These are phyloP conservation scores for Entomortierella beljakovae DNA, from an alignment of 192 early-diverging fungal genomes.

Conservation along the genomic window DNA sequence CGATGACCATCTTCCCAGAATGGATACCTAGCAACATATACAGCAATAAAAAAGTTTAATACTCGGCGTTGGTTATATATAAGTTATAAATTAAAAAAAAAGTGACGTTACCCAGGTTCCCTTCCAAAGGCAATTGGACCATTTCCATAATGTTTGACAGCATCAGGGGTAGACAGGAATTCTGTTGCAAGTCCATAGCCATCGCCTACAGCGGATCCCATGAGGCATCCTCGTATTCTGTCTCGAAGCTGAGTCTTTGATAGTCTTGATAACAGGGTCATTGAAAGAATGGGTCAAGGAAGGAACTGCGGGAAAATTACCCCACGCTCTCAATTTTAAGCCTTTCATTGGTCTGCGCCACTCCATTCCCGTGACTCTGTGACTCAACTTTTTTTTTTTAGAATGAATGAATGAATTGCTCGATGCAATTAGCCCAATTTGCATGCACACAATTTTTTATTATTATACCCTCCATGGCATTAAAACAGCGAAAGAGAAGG, in stretches of 20 bases:
- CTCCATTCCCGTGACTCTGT: too few species aligned
- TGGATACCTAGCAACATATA: constrained; percentile 12
- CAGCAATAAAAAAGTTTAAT: background rate
- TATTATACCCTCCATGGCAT: constrained; percentile 9
- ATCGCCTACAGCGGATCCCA: constrained; percentile 68
- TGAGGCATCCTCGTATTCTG: constrained; percentile 34
- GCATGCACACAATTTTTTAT: background rate
- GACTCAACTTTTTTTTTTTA: too few species aligned
- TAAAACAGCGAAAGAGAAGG: constrained; percentile 44
- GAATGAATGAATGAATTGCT: too few species aligned
- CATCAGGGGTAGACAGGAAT: constrained; percentile 59
- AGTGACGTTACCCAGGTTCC: constrained; percentile 50
- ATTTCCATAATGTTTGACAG: constrained; percentile 58
- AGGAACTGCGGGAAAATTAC: too few species aligned
- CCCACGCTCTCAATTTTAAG: too few species aligned
- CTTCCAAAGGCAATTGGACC: constrained; percentile 69
- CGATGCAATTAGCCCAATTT: background rate
- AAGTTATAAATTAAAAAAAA: background rate
- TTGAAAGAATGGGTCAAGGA: background rate
- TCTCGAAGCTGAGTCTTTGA: constrained; percentile 10
- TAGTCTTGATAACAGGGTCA: constrained; percentile 7
- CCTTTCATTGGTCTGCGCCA: too few species aligned
- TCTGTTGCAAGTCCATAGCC: constrained; percentile 73
- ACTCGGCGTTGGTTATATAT: background rate
- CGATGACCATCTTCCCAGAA: constrained; percentile 41